Percentiles rank a stretch among this genome's conserved stretches.
These are phyloP conservation scores for Candida maesae DNA, from an alignment of 805 yeast species.

Conservation along the genomic window DNA sequence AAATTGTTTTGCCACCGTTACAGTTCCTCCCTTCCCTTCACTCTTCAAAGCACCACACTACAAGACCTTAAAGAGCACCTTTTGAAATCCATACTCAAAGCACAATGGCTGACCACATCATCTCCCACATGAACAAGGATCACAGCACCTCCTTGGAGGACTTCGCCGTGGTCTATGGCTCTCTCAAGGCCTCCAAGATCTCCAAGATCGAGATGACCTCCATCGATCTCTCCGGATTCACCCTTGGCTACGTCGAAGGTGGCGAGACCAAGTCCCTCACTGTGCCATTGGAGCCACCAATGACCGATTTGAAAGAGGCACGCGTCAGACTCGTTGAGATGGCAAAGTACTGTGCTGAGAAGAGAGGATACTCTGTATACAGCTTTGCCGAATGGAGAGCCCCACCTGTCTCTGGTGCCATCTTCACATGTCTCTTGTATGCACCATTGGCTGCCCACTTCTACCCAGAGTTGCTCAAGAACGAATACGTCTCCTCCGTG, in stretches of 20 bases:
- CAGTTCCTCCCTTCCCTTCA: too few relatives aligned
- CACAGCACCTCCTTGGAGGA: conserved; percentile 72
- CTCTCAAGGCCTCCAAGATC: conserved; percentile 37
- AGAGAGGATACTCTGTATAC: conserved; percentile 53
- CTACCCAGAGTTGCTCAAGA: conserved; percentile 24
- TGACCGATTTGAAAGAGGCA: conserved; percentile 43
- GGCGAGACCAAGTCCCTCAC: conserved; percentile 38
- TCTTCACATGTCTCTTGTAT: conserved; percentile 31
- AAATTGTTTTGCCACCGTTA: too few relatives aligned
- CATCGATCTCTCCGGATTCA: conserved; percentile 41
- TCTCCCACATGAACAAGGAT: conserved; percentile 75
- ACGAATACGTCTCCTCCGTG: conserved; percentile 9
- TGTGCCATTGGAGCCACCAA: conserved; percentile 51
- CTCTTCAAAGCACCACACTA: too few relatives aligned
- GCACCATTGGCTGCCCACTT: conserved; percentile 28
- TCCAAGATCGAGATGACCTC: conserved; percentile 41
- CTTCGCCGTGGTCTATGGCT: conserved; percentile 66
- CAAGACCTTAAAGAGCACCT: too few relatives aligned
- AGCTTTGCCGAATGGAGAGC: conserved; percentile 43
- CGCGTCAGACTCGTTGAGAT: conserved; percentile 56
- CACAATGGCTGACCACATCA: conserved; percentile 36
- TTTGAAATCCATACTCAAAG: too few relatives aligned
- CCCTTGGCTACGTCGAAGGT: conserved; percentile 42
- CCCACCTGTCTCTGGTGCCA: conserved; percentile 35
- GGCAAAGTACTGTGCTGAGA: conserved; percentile 71